A percentile compares a stretch with the other conserved stretches of the same genome.
Evolutionary conservation across 768 basidiomycete genomes (phyloP).

Genomic region (Mycena leptocephala): DNA sequence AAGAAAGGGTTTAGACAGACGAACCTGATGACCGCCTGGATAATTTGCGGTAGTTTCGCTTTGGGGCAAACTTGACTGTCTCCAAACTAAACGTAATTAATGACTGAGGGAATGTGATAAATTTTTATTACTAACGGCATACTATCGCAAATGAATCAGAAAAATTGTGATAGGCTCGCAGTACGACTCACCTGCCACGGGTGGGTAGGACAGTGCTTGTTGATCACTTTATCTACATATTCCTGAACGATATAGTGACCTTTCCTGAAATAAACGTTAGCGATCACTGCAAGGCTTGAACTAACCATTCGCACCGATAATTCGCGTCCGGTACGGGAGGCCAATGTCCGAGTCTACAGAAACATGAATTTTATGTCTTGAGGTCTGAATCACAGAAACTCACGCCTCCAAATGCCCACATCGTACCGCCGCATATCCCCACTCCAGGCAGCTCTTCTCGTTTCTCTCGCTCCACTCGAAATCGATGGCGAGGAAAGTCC

Average conservation of each 20-base stretch:
- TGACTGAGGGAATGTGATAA: constrained; percentile 1
- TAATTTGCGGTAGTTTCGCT: constrained; percentile 77
- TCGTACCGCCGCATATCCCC: constrained; percentile 87
- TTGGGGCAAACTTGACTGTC: constrained; percentile 82
- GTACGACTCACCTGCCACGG: constrained; percentile 78
- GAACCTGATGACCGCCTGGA: constrained; percentile 83
- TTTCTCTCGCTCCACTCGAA: constrained; percentile 87
- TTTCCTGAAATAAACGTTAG: constrained; percentile 56
- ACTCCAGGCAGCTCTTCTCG: constrained; percentile 78
- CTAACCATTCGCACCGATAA: constrained; percentile 70
- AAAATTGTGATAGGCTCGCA: constrained; percentile 23
- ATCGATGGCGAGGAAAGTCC: constrained; percentile 82
- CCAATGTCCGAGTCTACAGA: constrained; percentile 76
- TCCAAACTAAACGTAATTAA: constrained; percentile 71
- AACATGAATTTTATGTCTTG: background rate
- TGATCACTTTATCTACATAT: constrained; percentile 75
- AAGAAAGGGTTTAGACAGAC: constrained; percentile 30
- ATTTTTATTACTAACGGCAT: constrained; percentile 66
- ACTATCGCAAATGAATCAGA: constrained; percentile 56
- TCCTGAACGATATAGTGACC: constrained; percentile 86
- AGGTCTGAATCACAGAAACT: constrained; percentile 46
- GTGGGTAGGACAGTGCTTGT: constrained; percentile 75
- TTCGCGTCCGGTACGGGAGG: constrained; percentile 84
- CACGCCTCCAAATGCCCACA: constrained; percentile 82
- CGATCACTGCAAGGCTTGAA: background rate